phyloP scores from a whole-genome alignment of 139 green algal species.

The Chlamydomonas sp. region DNA sequence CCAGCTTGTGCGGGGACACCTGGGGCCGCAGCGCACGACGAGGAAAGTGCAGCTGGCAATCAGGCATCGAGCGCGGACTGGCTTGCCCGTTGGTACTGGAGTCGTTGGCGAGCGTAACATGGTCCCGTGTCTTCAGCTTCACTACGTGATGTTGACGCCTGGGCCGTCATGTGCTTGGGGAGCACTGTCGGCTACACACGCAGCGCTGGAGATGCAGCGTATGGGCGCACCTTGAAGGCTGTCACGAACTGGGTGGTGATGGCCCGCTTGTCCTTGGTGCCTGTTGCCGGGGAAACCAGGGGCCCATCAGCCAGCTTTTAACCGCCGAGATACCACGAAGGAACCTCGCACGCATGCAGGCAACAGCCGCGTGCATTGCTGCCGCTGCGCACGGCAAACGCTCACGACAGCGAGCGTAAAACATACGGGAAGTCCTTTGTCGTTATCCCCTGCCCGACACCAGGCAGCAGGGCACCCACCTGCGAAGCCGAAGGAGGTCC shows the following conservation, averaged over 20 bases:
- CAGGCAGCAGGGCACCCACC: constrained; percentile 25
- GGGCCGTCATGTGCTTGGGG: constrained; percentile 30
- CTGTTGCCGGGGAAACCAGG: constrained; percentile 40
- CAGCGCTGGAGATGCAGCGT: no score
- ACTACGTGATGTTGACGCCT: no score
- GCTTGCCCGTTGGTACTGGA: no score
- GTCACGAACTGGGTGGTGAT: constrained; percentile 89
- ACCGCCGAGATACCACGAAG: no score
- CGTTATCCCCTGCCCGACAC: background rate
- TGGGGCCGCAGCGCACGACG: background rate
- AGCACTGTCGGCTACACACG: constrained; percentile 53
- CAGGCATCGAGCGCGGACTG: no score
- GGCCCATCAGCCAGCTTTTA: constrained; percentile 45
- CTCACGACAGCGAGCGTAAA: no score
- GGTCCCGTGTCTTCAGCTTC: no score
- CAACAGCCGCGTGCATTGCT: background rate
- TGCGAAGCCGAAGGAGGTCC: constrained; percentile 32
- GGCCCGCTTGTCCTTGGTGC: constrained; percentile 96
- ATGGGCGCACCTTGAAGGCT: constrained; percentile 65
- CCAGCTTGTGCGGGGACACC: constrained; percentile 38
- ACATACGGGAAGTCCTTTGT: no score
- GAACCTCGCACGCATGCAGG: background rate
- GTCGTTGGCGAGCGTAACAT: no score
- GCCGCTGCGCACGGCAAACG: no score
- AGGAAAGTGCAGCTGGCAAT: no score